A percentile compares a stretch with the other conserved stretches of the same genome.
phyloP scores from a whole-genome alignment of 495 filamentous ascomycete species.

The Aspergillus homomorphus region DNA sequence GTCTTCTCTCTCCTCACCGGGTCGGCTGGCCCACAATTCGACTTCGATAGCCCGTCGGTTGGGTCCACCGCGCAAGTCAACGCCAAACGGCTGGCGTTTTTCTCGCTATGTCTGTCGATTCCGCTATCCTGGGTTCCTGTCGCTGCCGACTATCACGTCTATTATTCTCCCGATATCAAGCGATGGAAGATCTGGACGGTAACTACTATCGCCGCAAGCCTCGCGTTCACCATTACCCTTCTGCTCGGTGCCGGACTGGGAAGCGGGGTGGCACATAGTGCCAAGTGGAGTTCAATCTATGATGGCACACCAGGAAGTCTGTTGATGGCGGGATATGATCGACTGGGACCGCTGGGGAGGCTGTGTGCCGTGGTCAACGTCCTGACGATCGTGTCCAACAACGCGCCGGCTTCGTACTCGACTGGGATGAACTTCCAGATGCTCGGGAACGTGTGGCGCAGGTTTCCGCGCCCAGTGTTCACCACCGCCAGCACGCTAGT shows the following conservation, averaged over 20 bases:
- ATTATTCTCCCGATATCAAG: slow-evolving; percentile 51
- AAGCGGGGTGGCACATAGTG: slow-evolving; percentile 52
- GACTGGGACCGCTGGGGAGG: slow-evolving; percentile 64
- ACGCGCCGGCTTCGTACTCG: slow-evolving; percentile 66
- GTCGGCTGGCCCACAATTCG: slow-evolving; percentile 63
- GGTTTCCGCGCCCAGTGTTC: slow-evolving; percentile 70
- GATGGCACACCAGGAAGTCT: slow-evolving; percentile 60
- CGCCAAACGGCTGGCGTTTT: slow-evolving; percentile 61
- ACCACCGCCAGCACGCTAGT: slow-evolving; percentile 38
- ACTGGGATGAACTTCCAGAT: slow-evolving; percentile 75
- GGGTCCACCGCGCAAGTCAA: slow-evolving; percentile 40
- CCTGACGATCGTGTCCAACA: slow-evolving; percentile 66
- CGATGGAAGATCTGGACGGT: slow-evolving; percentile 44
- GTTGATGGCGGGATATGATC: slow-evolving; percentile 59
- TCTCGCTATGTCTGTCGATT: slow-evolving; percentile 57
- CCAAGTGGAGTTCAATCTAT: slow-evolving; percentile 53
- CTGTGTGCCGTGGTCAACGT: slow-evolving; percentile 68
- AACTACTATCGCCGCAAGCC: slow-evolving; percentile 46
- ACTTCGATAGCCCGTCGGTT: slow-evolving; percentile 45
- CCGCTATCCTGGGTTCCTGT: slow-evolving; percentile 52
- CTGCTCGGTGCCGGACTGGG: slow-evolving; percentile 71
- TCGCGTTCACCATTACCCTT: slow-evolving; percentile 56
- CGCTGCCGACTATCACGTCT: slow-evolving; percentile 57
- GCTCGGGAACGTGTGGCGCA: slow-evolving; percentile 57
- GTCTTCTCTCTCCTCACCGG: slow-evolving; percentile 67